phyloP scores from a whole-genome alignment of 164 flowering plant genomes.

The Nymphaea thermarum region DNA sequence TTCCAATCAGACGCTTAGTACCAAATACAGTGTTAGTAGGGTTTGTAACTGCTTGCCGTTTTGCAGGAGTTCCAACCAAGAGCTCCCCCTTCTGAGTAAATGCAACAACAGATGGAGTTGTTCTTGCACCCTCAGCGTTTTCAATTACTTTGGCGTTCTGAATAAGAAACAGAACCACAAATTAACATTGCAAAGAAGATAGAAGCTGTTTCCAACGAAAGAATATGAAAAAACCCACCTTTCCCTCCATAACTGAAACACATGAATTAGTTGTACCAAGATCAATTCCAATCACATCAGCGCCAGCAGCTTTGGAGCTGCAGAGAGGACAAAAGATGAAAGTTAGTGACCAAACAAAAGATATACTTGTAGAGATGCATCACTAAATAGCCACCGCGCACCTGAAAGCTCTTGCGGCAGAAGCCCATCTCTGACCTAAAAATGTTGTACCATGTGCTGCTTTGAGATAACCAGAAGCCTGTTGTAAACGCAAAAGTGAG shows the following conservation, averaged over 20 bases:
- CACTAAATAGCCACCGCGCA: not conserved
- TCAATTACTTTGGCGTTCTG: conserved; percentile 28
- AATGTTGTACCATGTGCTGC: conserved; percentile 3
- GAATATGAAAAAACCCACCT: conserved; percentile 11
- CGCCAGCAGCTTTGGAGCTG: conserved; percentile 23
- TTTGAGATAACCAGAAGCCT: conserved; percentile 7
- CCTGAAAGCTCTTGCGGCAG: conserved; percentile 12
- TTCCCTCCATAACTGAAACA: conserved; percentile 32
- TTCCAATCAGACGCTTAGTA: conserved; percentile 24
- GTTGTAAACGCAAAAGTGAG: not conserved
- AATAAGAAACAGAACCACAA: not conserved
- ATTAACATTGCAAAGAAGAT: not conserved
- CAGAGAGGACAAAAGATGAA: not conserved
- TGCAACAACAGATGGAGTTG: conserved; percentile 30
- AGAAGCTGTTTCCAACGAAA: not conserved
- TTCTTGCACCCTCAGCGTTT: conserved; percentile 26
- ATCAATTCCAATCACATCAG: conserved; percentile 28
- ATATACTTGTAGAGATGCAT: too few relatives aligned
- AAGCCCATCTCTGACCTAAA: conserved; percentile 4
- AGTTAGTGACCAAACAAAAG: not conserved
- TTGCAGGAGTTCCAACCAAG: conserved; percentile 26
- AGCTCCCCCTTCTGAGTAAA: conserved; percentile 22
- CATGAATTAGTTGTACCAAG: conserved; percentile 33
- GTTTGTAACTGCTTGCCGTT: conserved; percentile 26
- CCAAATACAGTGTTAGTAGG: conserved; percentile 28